These are phyloP conservation scores for Penicillium sp. DNA, from an alignment of 2,329 filamentous ascomycete genomes.

Conservation along the genomic window DNA sequence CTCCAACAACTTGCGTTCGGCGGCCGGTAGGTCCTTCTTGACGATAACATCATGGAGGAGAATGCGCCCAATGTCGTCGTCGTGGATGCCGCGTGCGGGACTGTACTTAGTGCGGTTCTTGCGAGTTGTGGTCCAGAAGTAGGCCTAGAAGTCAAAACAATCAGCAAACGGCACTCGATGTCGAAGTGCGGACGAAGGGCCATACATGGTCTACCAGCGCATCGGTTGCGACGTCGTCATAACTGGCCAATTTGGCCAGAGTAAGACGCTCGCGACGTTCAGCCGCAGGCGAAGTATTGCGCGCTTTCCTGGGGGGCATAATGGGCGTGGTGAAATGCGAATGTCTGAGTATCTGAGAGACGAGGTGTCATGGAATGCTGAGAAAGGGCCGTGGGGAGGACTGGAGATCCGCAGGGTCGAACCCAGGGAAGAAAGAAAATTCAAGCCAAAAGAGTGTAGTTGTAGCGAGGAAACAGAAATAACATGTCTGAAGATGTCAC, in stretches of 20 bases:
- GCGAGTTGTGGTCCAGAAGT: slow-evolving; percentile 94
- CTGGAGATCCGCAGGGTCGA: slow-evolving; percentile 2
- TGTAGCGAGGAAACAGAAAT: not conserved
- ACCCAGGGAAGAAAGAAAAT: not conserved
- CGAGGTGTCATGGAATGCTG: slow-evolving; percentile 12
- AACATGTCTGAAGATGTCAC: not conserved
- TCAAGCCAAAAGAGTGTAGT: not conserved
- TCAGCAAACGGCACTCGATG: slow-evolving; percentile 16
- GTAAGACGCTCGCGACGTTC: slow-evolving; percentile 70
- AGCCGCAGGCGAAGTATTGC: slow-evolving; percentile 29
- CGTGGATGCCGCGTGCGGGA: slow-evolving; percentile 74
- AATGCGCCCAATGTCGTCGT: slow-evolving; percentile 62
- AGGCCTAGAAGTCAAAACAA: slow-evolving; percentile 61
- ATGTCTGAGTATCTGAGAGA: not conserved
- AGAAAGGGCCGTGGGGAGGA: slow-evolving; percentile 1
- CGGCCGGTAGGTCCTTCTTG: slow-evolving; percentile 68
- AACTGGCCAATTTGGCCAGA: slow-evolving; percentile 81
- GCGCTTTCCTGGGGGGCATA: slow-evolving; percentile 42
- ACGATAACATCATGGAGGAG: slow-evolving; percentile 69
- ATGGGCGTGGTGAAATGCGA: slow-evolving; percentile 6
- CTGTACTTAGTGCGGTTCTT: slow-evolving; percentile 91
- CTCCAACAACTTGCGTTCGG: slow-evolving; percentile 71
- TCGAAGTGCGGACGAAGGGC: slow-evolving; percentile 38
- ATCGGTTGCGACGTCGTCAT: slow-evolving; percentile 96
- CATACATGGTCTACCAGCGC: slow-evolving; percentile 91